phyloP scores from a whole-genome alignment of 2,329 filamentous ascomycete genomes.

The Helotiales sp. region DNA sequence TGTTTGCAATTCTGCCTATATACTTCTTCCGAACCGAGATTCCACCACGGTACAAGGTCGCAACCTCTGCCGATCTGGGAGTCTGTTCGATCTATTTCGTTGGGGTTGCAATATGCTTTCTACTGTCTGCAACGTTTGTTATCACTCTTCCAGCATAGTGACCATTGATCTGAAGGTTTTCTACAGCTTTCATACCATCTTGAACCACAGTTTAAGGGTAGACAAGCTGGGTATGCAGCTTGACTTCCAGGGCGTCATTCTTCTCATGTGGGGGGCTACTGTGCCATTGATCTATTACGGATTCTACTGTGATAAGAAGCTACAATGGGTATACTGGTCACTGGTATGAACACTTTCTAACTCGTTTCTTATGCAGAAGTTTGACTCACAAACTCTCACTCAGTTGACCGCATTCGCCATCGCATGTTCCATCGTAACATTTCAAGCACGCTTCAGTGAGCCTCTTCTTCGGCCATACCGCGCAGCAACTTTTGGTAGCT shows the following conservation, averaged over 20 bases:
- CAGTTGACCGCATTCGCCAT: background rate
- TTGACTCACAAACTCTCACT: too few species aligned
- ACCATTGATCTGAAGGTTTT: too few species aligned
- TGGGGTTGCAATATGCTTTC: constrained; percentile 39
- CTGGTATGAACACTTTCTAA: constrained; percentile 25
- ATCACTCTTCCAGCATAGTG: too few species aligned
- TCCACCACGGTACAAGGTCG: too few species aligned
- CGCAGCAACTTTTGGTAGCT: too few species aligned
- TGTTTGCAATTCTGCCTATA: constrained; percentile 33
- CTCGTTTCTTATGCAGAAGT: background rate
- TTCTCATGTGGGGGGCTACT: constrained; percentile 41
- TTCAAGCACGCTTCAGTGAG: constrained; percentile 1
- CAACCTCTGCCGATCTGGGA: constrained; percentile 36
- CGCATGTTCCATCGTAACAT: background rate
- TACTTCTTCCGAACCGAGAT: constrained; percentile 31
- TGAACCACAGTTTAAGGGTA: constrained; percentile 39
- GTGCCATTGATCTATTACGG: constrained; percentile 42
- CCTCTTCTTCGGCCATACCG: constrained; percentile 28
- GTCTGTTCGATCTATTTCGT: constrained; percentile 42
- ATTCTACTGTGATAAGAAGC: constrained; percentile 40
- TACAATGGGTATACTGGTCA: constrained; percentile 37
- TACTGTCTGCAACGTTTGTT: constrained; percentile 37
- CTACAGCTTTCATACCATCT: constrained; percentile 35
- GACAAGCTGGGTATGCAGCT: constrained; percentile 38
- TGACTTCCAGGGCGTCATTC: constrained; percentile 41